Evolutionary conservation across 495 filamentous ascomycete genomes (phyloP), one percentile per base, ranked within the genome.

Genomic region (Penicillium antarcticum): DNA sequence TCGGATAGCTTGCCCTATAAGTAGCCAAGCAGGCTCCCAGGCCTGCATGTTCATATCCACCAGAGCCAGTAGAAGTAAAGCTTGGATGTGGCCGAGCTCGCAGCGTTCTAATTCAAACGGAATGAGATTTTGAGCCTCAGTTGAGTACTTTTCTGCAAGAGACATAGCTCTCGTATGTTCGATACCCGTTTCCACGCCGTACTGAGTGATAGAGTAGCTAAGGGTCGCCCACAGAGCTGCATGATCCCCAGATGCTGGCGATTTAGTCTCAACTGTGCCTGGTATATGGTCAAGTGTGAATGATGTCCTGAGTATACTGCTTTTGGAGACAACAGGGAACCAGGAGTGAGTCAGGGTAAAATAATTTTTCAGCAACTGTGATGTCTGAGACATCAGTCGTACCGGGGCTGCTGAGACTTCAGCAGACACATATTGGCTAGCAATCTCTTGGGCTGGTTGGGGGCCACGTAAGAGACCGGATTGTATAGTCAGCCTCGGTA

Each of bases 261-360:
- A 69, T 19, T 45, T 57, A 49, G 70, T 52, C 56, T 68, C 37
- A 52, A 73, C 45, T 68, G 80, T 55, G 56, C 76, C 42, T 57
- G 77, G 42, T 52, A 74, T 34, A 67, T 77, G 77, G 42, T 75
- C 69, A 51, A 79, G 77, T 33, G 71, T 63, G 62, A 81, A 79
- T 12, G 74, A 73, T 9, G 75, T 63, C 38, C 77, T 77, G 8
- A 83, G 67, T 11, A 89, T 69, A 47, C 82, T 82, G 59, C 87
- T 81, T 59, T 87, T 88, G 24, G 87, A 81, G 26, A 85, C 70
- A 36, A 89, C 81, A 4, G 87, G 87, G 14, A 89, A 77, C 87
- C 87, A 91, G 8, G 75, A 77, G 60, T 88, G 83, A 2, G 87
- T 89, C 46, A 82, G 80, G 4, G 86, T 80, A 58, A 88, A 88